Base-by-base conservation (phyloP, 345 rosid species). In the Pugionium dolabratum region DNA sequence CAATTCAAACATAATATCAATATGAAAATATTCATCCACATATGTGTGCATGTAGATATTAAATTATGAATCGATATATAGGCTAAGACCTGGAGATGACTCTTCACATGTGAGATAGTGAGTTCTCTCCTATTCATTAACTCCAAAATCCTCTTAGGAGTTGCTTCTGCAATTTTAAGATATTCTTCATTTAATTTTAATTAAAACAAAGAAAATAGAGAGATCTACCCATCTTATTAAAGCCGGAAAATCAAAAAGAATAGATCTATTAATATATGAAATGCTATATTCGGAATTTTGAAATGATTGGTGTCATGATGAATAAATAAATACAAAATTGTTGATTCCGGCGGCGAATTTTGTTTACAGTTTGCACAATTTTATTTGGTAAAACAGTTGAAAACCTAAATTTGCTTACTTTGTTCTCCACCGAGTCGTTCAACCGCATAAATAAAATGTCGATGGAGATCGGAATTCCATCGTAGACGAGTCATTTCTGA, bases 381-480 rank as follows among this genome's bases (percentile, higher is more conserved):
- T 18, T 18, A 18, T 18, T 18, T 18, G 18, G 18, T 18, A 18
- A 18, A 0, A 18, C 18, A 18, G 18, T 18, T 18, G 18, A 18
- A 18, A 18, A 18, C 18, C 0, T 18, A 18, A 18, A 18, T 18
- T 18, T 18, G 18, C 86, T 72, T 57, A 83, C 91, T 67, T 0
- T 77, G 67, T 69, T 81, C 85, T 8, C 91, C 91, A 6, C 95
- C 95, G 5, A 85, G 82, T 62, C 67, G 67, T 57, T 83, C 83
- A 8, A 87, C 79, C 4, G 85, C 86, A 39, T 73, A 75, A 33
- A 79, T 39, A 41, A 87, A 87, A 9, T 80, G 67, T 31, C 76
- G 77, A 66, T 85, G 87, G 49, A 85, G 89, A 70, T 87, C 86
- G 0, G 75, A 81, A 1, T 81, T 80, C 91, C 95, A 87, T 26